phyloP scores from a whole-genome alignment of 352 stramenopile genomes.

The Globisporangium sylvaticum region DNA sequence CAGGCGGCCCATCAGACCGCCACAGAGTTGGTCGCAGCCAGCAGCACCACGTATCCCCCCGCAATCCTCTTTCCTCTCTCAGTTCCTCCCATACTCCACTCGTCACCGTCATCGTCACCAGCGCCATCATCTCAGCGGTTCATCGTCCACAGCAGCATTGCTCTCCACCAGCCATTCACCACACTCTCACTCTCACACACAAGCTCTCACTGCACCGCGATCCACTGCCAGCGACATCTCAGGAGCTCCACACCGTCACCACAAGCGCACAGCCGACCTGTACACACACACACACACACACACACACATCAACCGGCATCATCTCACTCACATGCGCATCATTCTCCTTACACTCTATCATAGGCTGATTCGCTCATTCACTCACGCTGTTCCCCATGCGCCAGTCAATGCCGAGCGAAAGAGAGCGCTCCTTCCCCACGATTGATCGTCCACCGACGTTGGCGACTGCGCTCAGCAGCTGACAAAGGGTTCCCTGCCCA shows the following conservation, averaged over 20 bases:
- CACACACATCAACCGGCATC: background rate
- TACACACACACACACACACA: background rate
- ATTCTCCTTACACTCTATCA: background rate
- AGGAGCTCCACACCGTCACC: background rate
- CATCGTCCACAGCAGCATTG: background rate
- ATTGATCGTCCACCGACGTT: background rate
- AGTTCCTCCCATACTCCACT: background rate
- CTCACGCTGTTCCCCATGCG: background rate
- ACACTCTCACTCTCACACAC: background rate
- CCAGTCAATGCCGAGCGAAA: background rate
- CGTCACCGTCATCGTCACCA: background rate
- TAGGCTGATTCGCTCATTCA: background rate
- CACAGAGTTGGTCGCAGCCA: constrained; percentile 6
- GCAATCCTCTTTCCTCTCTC: background rate
- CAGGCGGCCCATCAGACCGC: constrained; percentile 12
- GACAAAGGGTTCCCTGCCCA: background rate
- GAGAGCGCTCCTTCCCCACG: background rate
- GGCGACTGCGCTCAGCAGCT: background rate
- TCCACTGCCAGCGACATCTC: background rate
- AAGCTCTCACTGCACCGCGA: background rate
- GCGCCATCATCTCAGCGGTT: background rate
- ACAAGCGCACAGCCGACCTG: background rate
- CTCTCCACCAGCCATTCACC: background rate
- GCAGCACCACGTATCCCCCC: constrained; percentile 1
- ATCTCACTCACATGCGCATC: background rate